Evolutionary conservation across 495 filamentous ascomycete species (phyloP).

Genomic region (Neurospora sublineolata): DNA sequence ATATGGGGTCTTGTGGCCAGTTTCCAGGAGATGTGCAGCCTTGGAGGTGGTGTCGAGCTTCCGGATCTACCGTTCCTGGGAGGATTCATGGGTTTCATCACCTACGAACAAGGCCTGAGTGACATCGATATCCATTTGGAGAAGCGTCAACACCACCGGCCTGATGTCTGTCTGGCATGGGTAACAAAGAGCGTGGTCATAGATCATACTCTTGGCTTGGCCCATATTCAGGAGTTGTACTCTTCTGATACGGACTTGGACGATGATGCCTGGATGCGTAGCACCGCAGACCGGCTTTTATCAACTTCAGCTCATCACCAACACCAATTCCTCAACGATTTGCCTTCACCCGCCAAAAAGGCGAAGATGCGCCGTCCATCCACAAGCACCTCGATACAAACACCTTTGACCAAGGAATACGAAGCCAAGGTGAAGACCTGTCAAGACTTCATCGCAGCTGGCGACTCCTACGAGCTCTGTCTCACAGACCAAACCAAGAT

Average conservation of each 20-base stretch:
- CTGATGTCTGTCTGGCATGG: slow-evolving; percentile 70
- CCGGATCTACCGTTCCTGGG: slow-evolving; percentile 61
- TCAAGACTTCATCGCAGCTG: slow-evolving; percentile 58
- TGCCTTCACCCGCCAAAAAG: neutral
- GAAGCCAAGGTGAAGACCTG: slow-evolving; percentile 54
- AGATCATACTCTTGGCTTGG: slow-evolving; percentile 49
- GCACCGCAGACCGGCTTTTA: slow-evolving; percentile 20
- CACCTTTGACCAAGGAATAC: slow-evolving; percentile 47
- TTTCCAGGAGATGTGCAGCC: slow-evolving; percentile 43
- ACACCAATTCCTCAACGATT: neutral
- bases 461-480: slow-evolving; percentile 90
- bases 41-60: slow-evolving; percentile 15
- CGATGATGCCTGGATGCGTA: slow-evolving; percentile 18
- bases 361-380: slow-evolving; percentile 12
- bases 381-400: slow-evolving; percentile 13
- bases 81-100: slow-evolving; percentile 80
- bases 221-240: slow-evolving; percentile 56
- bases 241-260: slow-evolving; percentile 21
- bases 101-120: slow-evolving; percentile 73
- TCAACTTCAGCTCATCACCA: slow-evolving; percentile 3
- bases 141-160: slow-evolving; percentile 32
- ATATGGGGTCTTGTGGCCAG: slow-evolving; percentile 47
- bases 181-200: slow-evolving; percentile 70
- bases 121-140: slow-evolving; percentile 39
- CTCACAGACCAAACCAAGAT: slow-evolving; percentile 66